Evolutionary conservation across 768 basidiomycete species (phyloP), one percentile per base, ranked within the genome.

Genomic region (Filobasidium floriforme): DNA sequence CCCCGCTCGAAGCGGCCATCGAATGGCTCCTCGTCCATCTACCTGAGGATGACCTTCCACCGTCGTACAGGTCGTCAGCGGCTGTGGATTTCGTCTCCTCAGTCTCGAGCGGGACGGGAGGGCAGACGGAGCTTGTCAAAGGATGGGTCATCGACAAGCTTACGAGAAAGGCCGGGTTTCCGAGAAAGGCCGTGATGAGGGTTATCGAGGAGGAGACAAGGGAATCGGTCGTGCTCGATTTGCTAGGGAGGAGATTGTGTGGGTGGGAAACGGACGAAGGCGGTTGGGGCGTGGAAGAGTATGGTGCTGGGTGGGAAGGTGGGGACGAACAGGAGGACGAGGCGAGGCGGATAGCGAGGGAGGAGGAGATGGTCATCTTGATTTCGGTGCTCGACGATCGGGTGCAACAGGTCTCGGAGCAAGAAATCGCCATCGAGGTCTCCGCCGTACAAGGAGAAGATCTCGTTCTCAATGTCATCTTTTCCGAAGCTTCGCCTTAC

Each of bases 1-100:
- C 85, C 6, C 84, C 87, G 5, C 77, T 91, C 15, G 86, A 91
- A 73, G 89, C 90, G 0, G 85, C 86, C 61, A 87, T 92, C 54
- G 89, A 92, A 70, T 90, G 90, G 79, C 82, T 96, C 1, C 82
- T 94, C 54, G 82, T 94, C 24, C 85, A 89, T 71, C 75, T 89
- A 6, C 88, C 92, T 0, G 92, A 97, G 80, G 87, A 89, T 65
- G 92, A 94, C 71, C 83, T 96, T 5, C 93, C 93, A 0, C 60
- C 62, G 9, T 62, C 76, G 28, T 79, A 80, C 67, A 69, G 74
- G 22, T 70, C 79, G 0, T 69, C 75, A 4, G 75, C 74, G 6
- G 66, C 73, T 1, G 69, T 71, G 40, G 79, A 79, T 61, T 79
- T 79, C 68, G 73, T 79, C 52, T 72, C 73, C 0, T 67, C 73